Conservation (phyloP, 305 asterid species). For the Fraxinus baroniana region DNA sequence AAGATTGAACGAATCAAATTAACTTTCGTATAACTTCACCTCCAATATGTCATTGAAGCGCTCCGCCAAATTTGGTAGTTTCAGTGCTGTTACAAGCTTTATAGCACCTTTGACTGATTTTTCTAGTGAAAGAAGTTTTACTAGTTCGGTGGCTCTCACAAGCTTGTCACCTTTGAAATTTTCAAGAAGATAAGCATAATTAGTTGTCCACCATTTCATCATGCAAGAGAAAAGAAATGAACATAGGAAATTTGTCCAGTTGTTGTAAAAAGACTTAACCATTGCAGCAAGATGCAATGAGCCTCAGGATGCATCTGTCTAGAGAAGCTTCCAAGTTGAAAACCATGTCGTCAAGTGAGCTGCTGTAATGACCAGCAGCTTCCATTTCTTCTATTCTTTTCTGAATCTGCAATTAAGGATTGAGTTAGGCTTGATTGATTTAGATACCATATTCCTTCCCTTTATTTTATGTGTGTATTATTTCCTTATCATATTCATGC, state of each 20-base stretch:
- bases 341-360: conserved; percentile 82
- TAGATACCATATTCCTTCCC: background rate
- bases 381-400: conserved; percentile 65
- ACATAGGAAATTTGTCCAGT: background rate
- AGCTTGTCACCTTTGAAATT: conserved; percentile 78
- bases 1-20: background rate
- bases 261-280: conserved; percentile 39
- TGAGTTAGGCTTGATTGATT: background rate
- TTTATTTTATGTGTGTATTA: background rate
- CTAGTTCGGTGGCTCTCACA: conserved; percentile 89
- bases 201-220: background rate
- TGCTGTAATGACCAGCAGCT: conserved; percentile 57
- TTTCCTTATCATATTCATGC: background rate
- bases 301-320: conserved; percentile 93
- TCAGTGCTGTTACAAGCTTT: conserved; percentile 90
- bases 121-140: conserved; percentile 77
- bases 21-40: conserved; percentile 39
- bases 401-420: conserved; percentile 51
- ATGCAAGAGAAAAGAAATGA: background rate
- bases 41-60: conserved; percentile 84
- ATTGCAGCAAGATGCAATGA: conserved; percentile 90
- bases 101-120: conserved; percentile 89
- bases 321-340: conserved; percentile 73
- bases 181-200: conserved; percentile 3
- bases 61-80: conserved; percentile 93